Percentiles rank a stretch among this genome's conserved stretches.
Evolutionary conservation across 352 stramenopile genomes (phyloP).

Genomic region (Pythium brassicae): DNA sequence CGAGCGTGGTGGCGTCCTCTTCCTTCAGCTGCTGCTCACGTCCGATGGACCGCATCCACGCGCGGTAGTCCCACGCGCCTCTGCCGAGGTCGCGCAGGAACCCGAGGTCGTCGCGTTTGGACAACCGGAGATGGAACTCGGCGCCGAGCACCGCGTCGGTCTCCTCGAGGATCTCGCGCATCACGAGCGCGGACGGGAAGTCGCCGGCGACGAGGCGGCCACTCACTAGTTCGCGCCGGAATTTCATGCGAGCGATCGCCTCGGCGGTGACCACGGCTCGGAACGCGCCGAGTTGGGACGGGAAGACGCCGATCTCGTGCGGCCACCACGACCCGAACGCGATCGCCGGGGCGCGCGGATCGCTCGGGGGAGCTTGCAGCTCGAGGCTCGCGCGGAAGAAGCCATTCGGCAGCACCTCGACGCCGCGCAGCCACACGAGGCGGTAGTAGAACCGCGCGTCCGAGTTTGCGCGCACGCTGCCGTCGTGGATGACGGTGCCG

Average conservation of each 20-base stretch:
- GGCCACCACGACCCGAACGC: constrained; percentile 24
- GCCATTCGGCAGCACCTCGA: constrained; percentile 58
- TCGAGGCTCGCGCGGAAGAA: constrained; percentile 52
- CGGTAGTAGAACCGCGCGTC: constrained; percentile 36
- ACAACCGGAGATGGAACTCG: constrained; percentile 41
- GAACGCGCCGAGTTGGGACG: constrained; percentile 46
- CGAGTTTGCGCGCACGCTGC: constrained; percentile 17
- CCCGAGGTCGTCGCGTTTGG: constrained; percentile 24
- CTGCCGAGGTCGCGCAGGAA: constrained; percentile 33
- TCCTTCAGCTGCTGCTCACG: constrained; percentile 35
- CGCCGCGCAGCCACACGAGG: constrained; percentile 63
- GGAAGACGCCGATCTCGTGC: constrained; percentile 45
- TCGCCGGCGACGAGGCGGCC: constrained; percentile 17
- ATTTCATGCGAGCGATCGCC: constrained; percentile 39
- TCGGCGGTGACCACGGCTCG: constrained; percentile 61
- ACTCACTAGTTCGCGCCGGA: constrained; percentile 38
- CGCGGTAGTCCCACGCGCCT: constrained; percentile 34
- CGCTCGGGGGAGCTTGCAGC: constrained; percentile 22
- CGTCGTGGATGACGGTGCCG: constrained; percentile 28
- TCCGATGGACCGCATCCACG: constrained; percentile 46
- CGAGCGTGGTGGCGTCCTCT: constrained; percentile 31
- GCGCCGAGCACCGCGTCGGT: constrained; percentile 30
- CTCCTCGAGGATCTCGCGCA: constrained; percentile 48
- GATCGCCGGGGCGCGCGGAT: not conserved
- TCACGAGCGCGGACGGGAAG: constrained; percentile 36